Evolutionary conservation across 805 yeast genomes (phyloP), one percentile per base, ranked within the genome.

Genomic region (Scheffersomyces coipomensis): DNA sequence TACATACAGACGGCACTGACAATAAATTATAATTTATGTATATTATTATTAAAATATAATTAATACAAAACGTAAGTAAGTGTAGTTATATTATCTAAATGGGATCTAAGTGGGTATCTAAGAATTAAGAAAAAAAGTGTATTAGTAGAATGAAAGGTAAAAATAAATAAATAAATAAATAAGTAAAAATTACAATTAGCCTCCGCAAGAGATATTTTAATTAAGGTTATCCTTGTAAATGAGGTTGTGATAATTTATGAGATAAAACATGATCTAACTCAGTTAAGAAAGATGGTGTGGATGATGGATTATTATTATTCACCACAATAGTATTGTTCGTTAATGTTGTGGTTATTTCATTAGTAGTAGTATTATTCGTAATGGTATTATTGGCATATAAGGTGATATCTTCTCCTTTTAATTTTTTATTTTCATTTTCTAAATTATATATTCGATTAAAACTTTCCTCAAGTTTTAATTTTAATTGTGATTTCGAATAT

Each of bases 381-480:
- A 9, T 24, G n/a, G 7, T 24, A 12, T 24, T 24, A 12, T 24
- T 24, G 7, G 13, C 5, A 7, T 10, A 10, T 13, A 13, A 24
- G 5, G 27, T 7, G 10, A 22, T 7, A 7, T 22, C 12, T n/a
- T 39, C 21, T 19, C 37, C 33, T 44, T 52, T 52, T 29, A 59
- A 51, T 8, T 43, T 45, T 24, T 48, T 42, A 35, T 60, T 60
- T 38, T 60, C 66, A 35, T 43, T 47, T 38, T 60, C 66, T 32
- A 64, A 46, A 38, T 48, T 61, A 47, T 68, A 67, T 10, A 68
- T 57, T 34, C 65, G 55, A 40, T 55, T 58, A 37, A 66, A 57
- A 39, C 67, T 68, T 29, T 66, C 73, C 46, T 69, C 74, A 21
- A 68, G 48, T 37, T 57, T 62, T 6, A 51, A 26, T 31, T 53